Percentiles rank a stretch among this genome's conserved stretches.
Conservation (phyloP, 257 asterid genomes). For the Lycium barbarum region DNA sequence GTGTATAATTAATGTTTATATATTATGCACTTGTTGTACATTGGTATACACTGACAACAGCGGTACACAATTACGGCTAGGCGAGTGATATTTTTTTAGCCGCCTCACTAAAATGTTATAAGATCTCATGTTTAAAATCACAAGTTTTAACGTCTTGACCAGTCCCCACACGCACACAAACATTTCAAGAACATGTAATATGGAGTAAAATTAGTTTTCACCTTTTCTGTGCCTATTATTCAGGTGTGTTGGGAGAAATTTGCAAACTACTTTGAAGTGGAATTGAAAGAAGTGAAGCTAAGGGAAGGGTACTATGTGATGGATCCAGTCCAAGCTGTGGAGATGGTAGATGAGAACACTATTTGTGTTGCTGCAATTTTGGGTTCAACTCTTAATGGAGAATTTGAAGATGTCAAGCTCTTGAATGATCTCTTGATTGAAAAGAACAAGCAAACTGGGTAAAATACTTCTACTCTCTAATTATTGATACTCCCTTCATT, state of each 20-base stretch:
- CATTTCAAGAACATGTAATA: constrained; percentile 2
- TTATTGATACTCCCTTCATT: background rate
- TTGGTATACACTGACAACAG: too few relatives aligned
- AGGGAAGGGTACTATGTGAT: constrained; percentile 43
- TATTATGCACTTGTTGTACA: too few relatives aligned
- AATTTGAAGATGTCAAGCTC: constrained; percentile 47
- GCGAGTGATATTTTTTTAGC: too few relatives aligned
- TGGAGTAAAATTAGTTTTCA: background rate
- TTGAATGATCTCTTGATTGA: constrained; percentile 38
- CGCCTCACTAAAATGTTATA: too few relatives aligned
- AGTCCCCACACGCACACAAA: background rate
- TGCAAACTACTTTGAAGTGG: constrained; percentile 48
- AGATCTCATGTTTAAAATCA: background rate
- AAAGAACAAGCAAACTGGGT: constrained; percentile 45
- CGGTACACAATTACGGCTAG: too few relatives aligned
- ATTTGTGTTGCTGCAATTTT: constrained; percentile 49
- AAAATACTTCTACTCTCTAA: background rate
- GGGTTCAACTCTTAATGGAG: constrained; percentile 49
- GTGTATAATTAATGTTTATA: too few relatives aligned
- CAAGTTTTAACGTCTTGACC: background rate
- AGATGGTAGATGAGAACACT: constrained; percentile 43
- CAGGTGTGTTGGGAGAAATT: constrained; percentile 55
- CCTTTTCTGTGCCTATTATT: background rate
- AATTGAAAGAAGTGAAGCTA: constrained; percentile 41
- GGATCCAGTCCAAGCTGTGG: constrained; percentile 42